These are phyloP conservation scores for Hypoxylon rickii DNA, from an alignment of 495 filamentous ascomycete genomes.

Conservation along the genomic window DNA sequence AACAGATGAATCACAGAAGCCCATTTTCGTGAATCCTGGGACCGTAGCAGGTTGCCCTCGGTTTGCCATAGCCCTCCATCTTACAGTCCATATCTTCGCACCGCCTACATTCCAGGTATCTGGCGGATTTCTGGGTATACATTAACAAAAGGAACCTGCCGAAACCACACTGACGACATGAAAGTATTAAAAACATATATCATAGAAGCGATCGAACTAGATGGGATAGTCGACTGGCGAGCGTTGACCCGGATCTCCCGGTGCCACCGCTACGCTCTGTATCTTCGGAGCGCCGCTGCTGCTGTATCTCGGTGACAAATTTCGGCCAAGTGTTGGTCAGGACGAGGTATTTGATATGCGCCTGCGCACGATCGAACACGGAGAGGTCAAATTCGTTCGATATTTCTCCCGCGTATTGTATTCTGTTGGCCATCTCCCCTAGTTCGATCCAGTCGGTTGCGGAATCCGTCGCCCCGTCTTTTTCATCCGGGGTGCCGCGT, in stretches of 20 bases:
- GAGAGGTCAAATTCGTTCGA: slow-evolving; percentile 54
- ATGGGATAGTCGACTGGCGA: slow-evolving; percentile 15
- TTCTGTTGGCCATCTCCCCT: slow-evolving; percentile 14
- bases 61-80: no score
- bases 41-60: no score
- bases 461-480: slow-evolving; percentile 3
- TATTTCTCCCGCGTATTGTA: slow-evolving; percentile 43
- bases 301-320: slow-evolving; percentile 49
- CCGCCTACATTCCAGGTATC: background rate
- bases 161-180: background rate
- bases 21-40: no score
- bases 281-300: slow-evolving; percentile 18
- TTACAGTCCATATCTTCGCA: background rate
- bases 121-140: slow-evolving; percentile 4
- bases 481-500: background rate
- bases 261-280: slow-evolving; percentile 16
- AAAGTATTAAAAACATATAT: background rate
- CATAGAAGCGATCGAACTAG: slow-evolving; percentile 1
- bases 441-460: slow-evolving; percentile 25
- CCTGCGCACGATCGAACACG: slow-evolving; percentile 64
- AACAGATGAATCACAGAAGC: no score
- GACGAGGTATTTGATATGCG: slow-evolving; percentile 69
- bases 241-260: slow-evolving; percentile 7
- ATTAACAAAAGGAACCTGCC: background rate
- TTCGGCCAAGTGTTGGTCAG: slow-evolving; percentile 74